Base-by-base conservation (phyloP, 2,329 filamentous ascomycete genomes). In the Talaromyces atroroseus region DNA sequence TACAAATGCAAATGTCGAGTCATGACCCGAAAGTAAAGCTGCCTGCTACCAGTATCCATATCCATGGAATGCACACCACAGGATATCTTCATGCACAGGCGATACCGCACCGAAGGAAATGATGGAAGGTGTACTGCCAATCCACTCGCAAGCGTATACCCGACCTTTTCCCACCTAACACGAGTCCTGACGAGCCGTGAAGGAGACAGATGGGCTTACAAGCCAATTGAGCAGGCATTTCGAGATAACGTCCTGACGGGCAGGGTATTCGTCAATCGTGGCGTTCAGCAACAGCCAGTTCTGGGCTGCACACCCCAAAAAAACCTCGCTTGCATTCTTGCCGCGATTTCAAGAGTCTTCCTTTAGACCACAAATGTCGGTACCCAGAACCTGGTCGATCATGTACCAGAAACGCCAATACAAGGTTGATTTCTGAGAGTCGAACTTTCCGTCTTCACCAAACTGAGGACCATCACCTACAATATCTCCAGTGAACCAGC, bases 401-500 rank as follows among this genome's bases (percentile, higher is more conserved):
- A 74, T 78, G 58, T 79, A 80, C 77, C 82, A 85, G 57, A 83
- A 73, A 23, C 76, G 71, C 83, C 83, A 86, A 62, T 86, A 86
- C 54, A 79, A 63, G 60, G 80, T 81, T 6, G 82, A 83, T 47
- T 75, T 77, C 44, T 82, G 82, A 78, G 85, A 88, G 71, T 96
- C 92, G 64, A 96, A 77, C 8, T 66, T 66, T 2, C 76, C 76
- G 54, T 78, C 75, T 45, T 78, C 76, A 29, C 69, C 68, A 20
- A 78, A 61, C 58, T 73, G 67, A 8, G 76, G 75, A 1, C 76
- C 76, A 56, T 77, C 75, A 8, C 74, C 75, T 18, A 78, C 75
- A 40, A 78, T 74, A 54, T 76, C 74, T 26, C 72, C 85, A 47
- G 83, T 85, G 66, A 91, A 87, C 84, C 86, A 90, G 63, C 81